phyloP scores from a whole-genome alignment of 805 yeast genomes.

The Metschnikowia dekortorum region DNA sequence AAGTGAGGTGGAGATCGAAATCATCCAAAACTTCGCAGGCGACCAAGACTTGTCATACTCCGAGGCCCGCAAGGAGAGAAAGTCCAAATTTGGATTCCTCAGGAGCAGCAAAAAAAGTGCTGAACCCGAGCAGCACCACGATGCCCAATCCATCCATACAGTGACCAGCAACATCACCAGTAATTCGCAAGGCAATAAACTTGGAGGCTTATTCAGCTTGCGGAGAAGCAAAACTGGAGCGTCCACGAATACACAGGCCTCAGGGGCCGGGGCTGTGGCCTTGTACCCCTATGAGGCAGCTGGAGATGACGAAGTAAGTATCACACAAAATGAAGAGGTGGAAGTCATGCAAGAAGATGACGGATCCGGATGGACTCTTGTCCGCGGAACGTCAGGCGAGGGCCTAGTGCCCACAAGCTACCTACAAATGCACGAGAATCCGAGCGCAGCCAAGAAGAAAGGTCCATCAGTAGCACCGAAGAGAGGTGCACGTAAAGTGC shows the following conservation, averaged over 20 bases:
- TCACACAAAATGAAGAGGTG: constrained; percentile 58
- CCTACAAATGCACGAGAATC: constrained; percentile 35
- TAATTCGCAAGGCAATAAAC: constrained; percentile 18
- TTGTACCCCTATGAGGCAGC: constrained; percentile 61
- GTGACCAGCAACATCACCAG: constrained; percentile 30
- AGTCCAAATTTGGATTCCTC: constrained; percentile 56
- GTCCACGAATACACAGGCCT: constrained; percentile 12
- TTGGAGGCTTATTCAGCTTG: constrained; percentile 34
- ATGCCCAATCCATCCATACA: constrained; percentile 32
- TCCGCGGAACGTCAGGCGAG: constrained; percentile 38
- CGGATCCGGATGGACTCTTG: constrained; percentile 90
- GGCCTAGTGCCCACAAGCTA: constrained; percentile 90
- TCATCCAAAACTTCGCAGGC: constrained; percentile 80
- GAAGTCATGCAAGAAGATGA: constrained; percentile 64
- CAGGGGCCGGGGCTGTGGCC: constrained; percentile 42
- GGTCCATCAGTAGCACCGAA: constrained; percentile 83
- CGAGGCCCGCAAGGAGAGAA: constrained; percentile 48
- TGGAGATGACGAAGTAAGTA: constrained; percentile 71
- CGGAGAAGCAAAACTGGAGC: constrained; percentile 28
- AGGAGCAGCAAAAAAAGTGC: constrained; percentile 18
- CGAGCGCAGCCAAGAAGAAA: constrained; percentile 34
- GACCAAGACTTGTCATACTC: constrained; percentile 64
- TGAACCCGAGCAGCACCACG: constrained; percentile 12
- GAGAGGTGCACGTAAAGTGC: constrained; percentile 62
- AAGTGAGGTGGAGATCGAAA: constrained; percentile 84